These are phyloP conservation scores for Stephanodiscus triporus DNA, from an alignment of 108 stramenopile species.

Conservation along the genomic window DNA sequence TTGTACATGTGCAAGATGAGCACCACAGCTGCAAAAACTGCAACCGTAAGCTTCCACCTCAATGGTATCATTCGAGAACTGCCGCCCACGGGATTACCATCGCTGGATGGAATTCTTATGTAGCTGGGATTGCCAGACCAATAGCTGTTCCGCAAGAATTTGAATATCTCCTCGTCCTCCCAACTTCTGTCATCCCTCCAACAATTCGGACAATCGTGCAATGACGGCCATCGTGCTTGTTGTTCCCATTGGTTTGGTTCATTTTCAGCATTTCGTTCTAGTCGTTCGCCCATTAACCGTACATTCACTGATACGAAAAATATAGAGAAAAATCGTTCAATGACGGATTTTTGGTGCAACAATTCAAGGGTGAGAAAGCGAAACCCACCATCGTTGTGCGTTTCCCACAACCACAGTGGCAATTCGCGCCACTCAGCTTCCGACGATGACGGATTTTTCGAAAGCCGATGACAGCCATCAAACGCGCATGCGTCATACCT, in stretches of 20 bases:
- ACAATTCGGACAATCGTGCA: slow-evolving; percentile 41
- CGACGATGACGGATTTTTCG: slow-evolving; percentile 36
- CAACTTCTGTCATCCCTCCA: slow-evolving; percentile 51
- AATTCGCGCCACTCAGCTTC: slow-evolving; percentile 68
- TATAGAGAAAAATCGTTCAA: not conserved
- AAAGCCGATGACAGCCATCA: slow-evolving; percentile 75
- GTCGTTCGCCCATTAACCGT: slow-evolving; percentile 62
- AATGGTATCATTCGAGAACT: not conserved
- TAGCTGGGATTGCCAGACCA: slow-evolving; percentile 50
- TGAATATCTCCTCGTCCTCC: slow-evolving; percentile 45
- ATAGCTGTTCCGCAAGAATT: slow-evolving; percentile 21
- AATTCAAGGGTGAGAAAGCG: no score
- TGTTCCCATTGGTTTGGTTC: slow-evolving; percentile 41
- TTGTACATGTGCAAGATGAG: slow-evolving; percentile 10
- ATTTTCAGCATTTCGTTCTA: slow-evolving; percentile 15
- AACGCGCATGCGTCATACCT: slow-evolving; percentile 69
- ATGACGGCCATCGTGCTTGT: slow-evolving; percentile 47
- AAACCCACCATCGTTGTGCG: slow-evolving; percentile 67
- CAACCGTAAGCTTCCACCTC: slow-evolving; percentile 13
- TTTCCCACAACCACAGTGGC: slow-evolving; percentile 78
- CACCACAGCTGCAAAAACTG: slow-evolving; percentile 3
- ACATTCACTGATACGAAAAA: slow-evolving; percentile 52
- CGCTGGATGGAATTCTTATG: slow-evolving; percentile 22
- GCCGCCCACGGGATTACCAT: not conserved
- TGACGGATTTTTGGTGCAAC: no score